phyloP scores from a whole-genome alignment of 495 filamentous ascomycete genomes.

The Opeltia flavorubescens region DNA sequence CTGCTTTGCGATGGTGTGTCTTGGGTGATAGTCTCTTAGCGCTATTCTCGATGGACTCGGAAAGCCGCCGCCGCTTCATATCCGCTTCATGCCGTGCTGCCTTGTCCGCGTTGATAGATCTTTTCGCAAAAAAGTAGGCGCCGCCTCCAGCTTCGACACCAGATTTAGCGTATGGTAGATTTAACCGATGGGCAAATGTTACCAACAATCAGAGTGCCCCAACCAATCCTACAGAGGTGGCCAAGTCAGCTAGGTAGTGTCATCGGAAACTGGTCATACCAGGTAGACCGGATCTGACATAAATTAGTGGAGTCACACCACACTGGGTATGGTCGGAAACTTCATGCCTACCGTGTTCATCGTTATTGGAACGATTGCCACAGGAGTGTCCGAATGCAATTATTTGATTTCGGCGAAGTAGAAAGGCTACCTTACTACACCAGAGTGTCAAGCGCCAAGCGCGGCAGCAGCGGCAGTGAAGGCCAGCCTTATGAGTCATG shows the following conservation, averaged over 20 bases:
- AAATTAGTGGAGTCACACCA: too few relatives aligned
- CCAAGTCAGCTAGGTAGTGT: not conserved
- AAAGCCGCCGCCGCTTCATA: slow-evolving; percentile 46
- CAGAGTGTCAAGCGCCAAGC: too few relatives aligned
- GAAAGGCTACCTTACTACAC: too few relatives aligned
- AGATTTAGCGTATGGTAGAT: not conserved
- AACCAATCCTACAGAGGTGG: slow-evolving; percentile 50
- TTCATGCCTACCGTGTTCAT: too few relatives aligned
- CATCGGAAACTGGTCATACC: slow-evolving; percentile 22
- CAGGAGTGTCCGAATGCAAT: too few relatives aligned
- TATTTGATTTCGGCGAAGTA: too few relatives aligned
- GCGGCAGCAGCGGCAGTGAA: too few relatives aligned
- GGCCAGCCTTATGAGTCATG: too few relatives aligned
- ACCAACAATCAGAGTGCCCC: slow-evolving; percentile 75
- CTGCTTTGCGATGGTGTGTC: slow-evolving; percentile 13
- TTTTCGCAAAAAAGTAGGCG: slow-evolving; percentile 94
- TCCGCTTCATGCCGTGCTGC: slow-evolving; percentile 54
- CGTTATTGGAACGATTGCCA: too few relatives aligned
- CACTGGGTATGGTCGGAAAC: too few relatives aligned
- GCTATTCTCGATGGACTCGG: slow-evolving; percentile 35
- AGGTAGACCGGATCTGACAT: slow-evolving; percentile 41
- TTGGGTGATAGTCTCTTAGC: slow-evolving; percentile 17
- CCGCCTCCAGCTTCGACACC: slow-evolving; percentile 57
- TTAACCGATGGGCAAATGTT: slow-evolving; percentile 14
- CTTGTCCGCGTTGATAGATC: slow-evolving; percentile 81